Evolutionary conservation across 495 filamentous ascomycete genomes (phyloP).

Genomic region (Hypoxylon rickii): DNA sequence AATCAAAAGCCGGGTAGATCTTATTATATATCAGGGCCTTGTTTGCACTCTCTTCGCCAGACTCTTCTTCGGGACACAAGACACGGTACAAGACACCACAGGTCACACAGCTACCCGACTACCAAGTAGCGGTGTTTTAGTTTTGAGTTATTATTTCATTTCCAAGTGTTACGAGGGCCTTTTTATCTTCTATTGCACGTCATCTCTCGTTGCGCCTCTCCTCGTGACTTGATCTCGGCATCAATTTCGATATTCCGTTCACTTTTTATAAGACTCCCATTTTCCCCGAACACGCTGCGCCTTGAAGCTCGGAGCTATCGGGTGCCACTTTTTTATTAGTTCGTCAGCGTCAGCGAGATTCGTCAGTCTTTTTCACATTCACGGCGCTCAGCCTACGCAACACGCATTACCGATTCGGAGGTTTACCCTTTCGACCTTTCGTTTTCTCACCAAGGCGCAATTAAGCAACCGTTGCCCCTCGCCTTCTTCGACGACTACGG

Average conservation of each 20-base stretch:
- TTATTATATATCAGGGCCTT: conserved; percentile 33
- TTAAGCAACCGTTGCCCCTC: no score
- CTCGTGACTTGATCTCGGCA: conserved; percentile 22
- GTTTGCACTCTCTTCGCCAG: conserved; percentile 10
- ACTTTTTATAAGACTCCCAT: conserved; percentile 5
- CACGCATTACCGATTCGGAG: conserved; percentile 17
- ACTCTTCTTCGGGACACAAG: conserved; percentile 20
- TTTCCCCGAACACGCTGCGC: conserved; percentile 24
- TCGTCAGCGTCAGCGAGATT: conserved; percentile 31
- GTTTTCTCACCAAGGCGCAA: conserved; percentile 21
- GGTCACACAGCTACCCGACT: conserved; percentile 30
- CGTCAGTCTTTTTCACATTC: conserved; percentile 33
- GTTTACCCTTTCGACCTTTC: conserved; percentile 10
- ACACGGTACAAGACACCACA: conserved; percentile 27
- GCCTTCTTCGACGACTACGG: no score
- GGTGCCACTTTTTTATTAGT: conserved; percentile 25
- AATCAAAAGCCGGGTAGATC: conserved; percentile 34
- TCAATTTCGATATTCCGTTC: not conserved
- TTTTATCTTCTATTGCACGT: conserved; percentile 24
- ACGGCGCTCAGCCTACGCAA: no score
- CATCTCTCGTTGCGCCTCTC: conserved; percentile 13
- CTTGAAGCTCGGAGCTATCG: conserved; percentile 31
- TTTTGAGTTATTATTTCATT: conserved; percentile 16
- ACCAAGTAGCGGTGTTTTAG: conserved; percentile 20
- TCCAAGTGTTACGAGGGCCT: conserved; percentile 24